phyloP scores from a whole-genome alignment of 176 grass and related monocot species.

The Saccharum officinarum region DNA sequence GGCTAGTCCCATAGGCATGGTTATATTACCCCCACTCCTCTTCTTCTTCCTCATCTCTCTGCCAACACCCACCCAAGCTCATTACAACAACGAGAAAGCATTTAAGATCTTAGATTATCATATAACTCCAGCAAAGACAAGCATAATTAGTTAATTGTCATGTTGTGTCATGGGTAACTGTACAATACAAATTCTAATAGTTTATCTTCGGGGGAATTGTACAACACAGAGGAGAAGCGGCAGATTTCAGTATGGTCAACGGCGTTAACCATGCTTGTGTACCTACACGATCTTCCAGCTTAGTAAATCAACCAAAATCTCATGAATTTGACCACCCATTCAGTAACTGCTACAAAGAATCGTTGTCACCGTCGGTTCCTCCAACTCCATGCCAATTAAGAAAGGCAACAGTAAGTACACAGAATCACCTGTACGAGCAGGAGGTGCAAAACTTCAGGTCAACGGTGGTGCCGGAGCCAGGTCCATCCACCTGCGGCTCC shows the following conservation, averaged over 20 bases:
- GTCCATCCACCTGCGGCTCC: conserved; percentile 57
- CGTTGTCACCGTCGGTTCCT: neutral
- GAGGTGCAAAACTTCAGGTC: conserved; percentile 85
- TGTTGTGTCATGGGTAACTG: neutral
- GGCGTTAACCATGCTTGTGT: neutral
- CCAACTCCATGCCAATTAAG: neutral
- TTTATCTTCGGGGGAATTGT: neutral
- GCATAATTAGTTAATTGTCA: too few species aligned
- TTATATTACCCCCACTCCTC: too few species aligned
- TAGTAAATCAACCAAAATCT: conserved; percentile 17
- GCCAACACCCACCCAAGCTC: neutral
- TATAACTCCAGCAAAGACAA: neutral
- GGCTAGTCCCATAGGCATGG: too few species aligned
- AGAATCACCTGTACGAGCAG: conserved; percentile 74
- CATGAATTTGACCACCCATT: neutral
- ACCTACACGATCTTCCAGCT: neutral
- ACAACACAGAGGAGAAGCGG: neutral
- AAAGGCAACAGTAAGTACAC: neutral
- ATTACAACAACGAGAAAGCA: neutral
- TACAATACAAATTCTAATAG: neutral
- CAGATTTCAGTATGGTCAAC: neutral
- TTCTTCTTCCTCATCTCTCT: neutral
- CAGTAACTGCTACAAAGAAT: neutral
- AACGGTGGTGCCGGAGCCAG: conserved; percentile 78
- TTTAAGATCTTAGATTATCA: neutral